phyloP scores from a whole-genome alignment of 192 early-diverging fungal genomes.

The Ambispora gerdemannii region DNA sequence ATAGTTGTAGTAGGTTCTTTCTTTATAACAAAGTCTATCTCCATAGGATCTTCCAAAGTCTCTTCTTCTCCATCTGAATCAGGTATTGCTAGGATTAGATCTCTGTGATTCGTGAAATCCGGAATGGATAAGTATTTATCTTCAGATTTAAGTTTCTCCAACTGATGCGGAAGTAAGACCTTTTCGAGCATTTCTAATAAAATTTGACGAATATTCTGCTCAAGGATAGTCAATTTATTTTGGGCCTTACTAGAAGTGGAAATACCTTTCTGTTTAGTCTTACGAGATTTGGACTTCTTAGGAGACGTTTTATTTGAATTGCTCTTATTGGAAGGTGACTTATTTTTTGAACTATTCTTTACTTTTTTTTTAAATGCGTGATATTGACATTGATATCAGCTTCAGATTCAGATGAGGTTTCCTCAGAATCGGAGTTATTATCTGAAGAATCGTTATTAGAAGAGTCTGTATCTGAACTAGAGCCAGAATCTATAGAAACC shows the following conservation, averaged over 20 bases:
- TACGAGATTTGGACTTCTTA: slow-evolving; percentile 12
- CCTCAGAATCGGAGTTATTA: slow-evolving; percentile 5
- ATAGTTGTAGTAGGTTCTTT: too few relatives aligned
- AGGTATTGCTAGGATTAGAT: too few relatives aligned
- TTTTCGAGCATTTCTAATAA: background rate
- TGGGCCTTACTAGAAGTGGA: background rate
- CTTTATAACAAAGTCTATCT: too few relatives aligned
- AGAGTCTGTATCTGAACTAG: slow-evolving; percentile 7
- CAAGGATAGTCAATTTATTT: too few relatives aligned
- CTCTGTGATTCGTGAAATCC: too few relatives aligned
- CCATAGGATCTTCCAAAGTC: too few relatives aligned
- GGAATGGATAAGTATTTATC: background rate
- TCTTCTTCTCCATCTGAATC: too few relatives aligned
- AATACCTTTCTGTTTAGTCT: background rate
- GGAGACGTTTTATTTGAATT: background rate
- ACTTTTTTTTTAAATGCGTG: slow-evolving; percentile 18
- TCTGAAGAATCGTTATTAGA: slow-evolving; percentile 14
- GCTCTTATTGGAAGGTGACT: too few relatives aligned
- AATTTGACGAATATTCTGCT: slow-evolving; percentile 11
- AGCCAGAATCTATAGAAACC: slow-evolving; percentile 2
- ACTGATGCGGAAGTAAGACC: background rate
- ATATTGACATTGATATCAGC: slow-evolving; percentile 10
- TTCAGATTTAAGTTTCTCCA: background rate
- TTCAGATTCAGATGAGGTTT: slow-evolving; percentile 21
- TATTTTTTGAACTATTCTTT: too few relatives aligned